Evolutionary conservation across 1,139 yeast species (phyloP), one percentile per base, ranked within the genome.

Genomic region (Scheffersomyces titani): DNA sequence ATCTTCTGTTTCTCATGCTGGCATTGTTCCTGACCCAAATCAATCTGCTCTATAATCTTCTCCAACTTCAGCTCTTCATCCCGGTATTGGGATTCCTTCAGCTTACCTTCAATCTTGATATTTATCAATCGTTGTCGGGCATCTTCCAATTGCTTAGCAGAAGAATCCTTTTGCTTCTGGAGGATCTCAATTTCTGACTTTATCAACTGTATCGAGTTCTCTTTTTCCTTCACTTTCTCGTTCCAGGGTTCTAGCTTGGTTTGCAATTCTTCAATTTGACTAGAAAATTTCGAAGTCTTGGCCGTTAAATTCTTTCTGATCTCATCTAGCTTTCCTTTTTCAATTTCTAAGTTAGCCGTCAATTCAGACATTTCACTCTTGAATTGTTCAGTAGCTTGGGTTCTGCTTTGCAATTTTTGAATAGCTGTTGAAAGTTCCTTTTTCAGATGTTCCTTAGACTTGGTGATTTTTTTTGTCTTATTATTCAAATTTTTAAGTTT

Each of bases 201-300:
- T 1, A 88, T 84, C 47, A 91, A 81, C 53, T 86, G 84, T 9
- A 90, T 83, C 50, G 86, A 85, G 30, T 91, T 84, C 59, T 86
- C 87, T 57, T 88, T 89, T 24, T 82, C 82, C 58, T 85, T 87
- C 47, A 92, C 76, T 62, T 86, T 83, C 45, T 83, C 87, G 59
- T 85, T 86, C 96, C 97, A 92, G 0, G 99, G 99, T 60, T 90
- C 94, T 7, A 92, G 73, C 60, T 87, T 78, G 9, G 79, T 80
- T 65, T 91, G 96, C 48, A 87, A 74, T 6, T 67, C 64, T 63
- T 87, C 91, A 54, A 92, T 87, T 65, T 89, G 81, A 19, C 80
- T 80, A 0, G 92, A 84, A 58, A 86, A 83, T 2, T 74, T 84
- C 16, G 87, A 82, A 0, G 96, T 94, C 67, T 92, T 91, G 54